Evolutionary conservation across 768 basidiomycete genomes (phyloP), one percentile per base, ranked within the genome.

Genomic region (Termitomyces sp.): DNA sequence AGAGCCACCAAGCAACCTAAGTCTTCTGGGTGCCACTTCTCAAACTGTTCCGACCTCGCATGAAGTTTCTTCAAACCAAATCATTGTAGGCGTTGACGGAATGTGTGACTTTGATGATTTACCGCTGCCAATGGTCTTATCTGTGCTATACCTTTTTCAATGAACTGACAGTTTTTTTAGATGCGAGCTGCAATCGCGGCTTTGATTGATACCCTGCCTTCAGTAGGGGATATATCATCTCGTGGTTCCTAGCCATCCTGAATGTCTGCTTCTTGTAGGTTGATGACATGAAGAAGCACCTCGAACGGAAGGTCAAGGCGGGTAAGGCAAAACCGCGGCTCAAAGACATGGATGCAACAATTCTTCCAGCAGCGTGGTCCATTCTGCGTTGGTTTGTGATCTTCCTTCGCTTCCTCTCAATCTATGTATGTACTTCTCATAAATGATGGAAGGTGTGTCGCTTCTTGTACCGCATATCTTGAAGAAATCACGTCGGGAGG

Each of bases 401-500:
- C 39, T 42, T 39, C 49, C 49, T n/a, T 49, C 50, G 36, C 7
- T 57, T 48, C 3, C n/a, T 44, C n/a, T 7, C 9, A 44, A 44
- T 20, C 8, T 42, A 11, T 24, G 13, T 16, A 36, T 39, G 32
- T 13, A 13, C 9, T 24, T 42, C 54, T 38, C 44, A 57, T 58
- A 13, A 39, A 32, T 55, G 7, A n/a, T 32, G 40, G 1, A 55
- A 86, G 87, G 85, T 85, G 83, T 73, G 81, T 91, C 32, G 88
- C 86, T 0, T 89, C 88, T 15, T 89, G 87, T 67, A 90, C 89
- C 1, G 84, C 88, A 0, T 81, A 89, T 67, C 77, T 90, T 12
- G 86, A 90, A 72, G 84, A 86, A 60, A 81, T 89, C 44, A 77
- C 78, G 12, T 75, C 79, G 4, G 73, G 74, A 7, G 84, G 84